Conservation (phyloP, 192 early-diverging fungal genomes). For the Podila epigama region DNA sequence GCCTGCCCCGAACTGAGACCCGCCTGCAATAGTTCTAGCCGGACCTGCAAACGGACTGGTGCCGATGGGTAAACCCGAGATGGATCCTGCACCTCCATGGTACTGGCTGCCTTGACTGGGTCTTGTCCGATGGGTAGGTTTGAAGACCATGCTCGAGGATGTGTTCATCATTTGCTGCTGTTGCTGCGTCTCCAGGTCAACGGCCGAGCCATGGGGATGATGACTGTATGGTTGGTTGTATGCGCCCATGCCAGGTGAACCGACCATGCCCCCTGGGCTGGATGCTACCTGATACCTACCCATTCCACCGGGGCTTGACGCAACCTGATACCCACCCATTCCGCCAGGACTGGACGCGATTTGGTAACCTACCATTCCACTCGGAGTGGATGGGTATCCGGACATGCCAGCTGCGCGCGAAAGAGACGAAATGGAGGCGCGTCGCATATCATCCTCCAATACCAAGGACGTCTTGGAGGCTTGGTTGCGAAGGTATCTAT, state of each 20-base stretch:
- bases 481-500: constrained; percentile 10
- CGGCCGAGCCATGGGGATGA: neutral
- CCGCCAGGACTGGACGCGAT: neutral
- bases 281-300: too few species aligned
- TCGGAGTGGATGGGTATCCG: too few species aligned
- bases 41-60: constrained; percentile 1
- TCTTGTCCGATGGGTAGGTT: neutral
- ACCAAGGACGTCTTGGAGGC: constrained; percentile 18
- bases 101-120: neutral
- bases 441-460: constrained; percentile 30
- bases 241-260: too few species aligned
- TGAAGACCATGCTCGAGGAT: constrained; percentile 6
- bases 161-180: neutral
- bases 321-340: neutral
- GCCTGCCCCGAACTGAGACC: constrained; percentile 20
- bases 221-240: neutral
- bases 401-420: constrained; percentile 18
- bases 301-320: too few species aligned
- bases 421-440: constrained; percentile 25
- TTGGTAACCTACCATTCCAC: too few species aligned
- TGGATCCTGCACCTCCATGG: neutral
- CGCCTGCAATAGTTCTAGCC: constrained; percentile 5
- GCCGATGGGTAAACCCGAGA: neutral
- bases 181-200: constrained; percentile 2
- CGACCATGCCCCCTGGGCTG: too few species aligned